Evolutionary conservation across 805 yeast genomes (phyloP), one percentile per base, ranked within the genome.

Genomic region (Metschnikowia peoriensis): DNA sequence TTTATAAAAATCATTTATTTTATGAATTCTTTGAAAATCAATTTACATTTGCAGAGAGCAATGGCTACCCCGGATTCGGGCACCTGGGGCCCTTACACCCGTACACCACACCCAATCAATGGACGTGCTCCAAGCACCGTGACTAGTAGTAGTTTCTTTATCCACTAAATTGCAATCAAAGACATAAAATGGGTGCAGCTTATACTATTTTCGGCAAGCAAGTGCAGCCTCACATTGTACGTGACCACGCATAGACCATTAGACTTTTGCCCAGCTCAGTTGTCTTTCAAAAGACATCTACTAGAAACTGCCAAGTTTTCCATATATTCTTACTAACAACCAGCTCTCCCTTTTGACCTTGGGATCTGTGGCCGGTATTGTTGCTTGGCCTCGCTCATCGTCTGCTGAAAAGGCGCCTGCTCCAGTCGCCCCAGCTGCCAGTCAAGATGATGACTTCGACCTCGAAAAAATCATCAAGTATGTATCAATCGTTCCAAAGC

Each of bases 201-300:
- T 74, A 74, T 56, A 71, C 74, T 45, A 68, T 74, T 50, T 69
- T 74, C 42, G 79, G 79, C 51, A 74, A 58, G 65, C 76, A 74
- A 66, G 79, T 74, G 55, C 78, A 75, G 52, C 67, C 79, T 40
- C 77, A 74, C 60, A 59, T 71, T 53, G 79, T 74, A 73, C 22
- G 79, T 72, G 41, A 22, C 22, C 22, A 22, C n/a, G 14, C 15
- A 38, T 14, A 12, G 7, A 12, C 15, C 9, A 9, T 4, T 16
- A 15, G 22, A 52, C 4, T 22, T 22, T 17, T 14, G 12, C 22
- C 22, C 4, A 22, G 22, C 22, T 22, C 22, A 22, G 22, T 22
- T 22, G 4, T 22, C 4, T 22, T 22, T 4, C 22, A 2, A 22
- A 22, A 22, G 4, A 22, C 22, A 4, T 22, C 22, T 4, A 22